Conservation (phyloP, 306 rosid species). For the Dicorynia guianensis region DNA sequence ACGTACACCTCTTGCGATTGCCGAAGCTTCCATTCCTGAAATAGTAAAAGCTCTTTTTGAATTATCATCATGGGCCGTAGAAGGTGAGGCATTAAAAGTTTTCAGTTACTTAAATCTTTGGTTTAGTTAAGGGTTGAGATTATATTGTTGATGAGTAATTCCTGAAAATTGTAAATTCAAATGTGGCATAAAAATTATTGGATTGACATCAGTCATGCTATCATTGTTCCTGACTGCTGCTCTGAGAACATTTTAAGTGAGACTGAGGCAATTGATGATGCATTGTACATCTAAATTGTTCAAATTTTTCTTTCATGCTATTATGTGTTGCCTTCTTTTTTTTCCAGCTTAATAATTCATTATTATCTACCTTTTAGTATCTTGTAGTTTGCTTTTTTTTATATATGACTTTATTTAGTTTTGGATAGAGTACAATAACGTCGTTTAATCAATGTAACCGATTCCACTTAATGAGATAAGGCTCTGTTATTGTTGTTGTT, state of each 20-base stretch:
- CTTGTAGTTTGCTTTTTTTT: constrained; percentile 7
- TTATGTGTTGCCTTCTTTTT: not conserved
- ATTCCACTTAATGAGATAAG: too few species aligned
- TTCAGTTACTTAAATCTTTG: not conserved
- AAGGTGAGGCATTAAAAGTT: constrained; percentile 62
- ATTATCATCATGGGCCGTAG: constrained; percentile 83
- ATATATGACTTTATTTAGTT: not conserved
- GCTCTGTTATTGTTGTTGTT: not conserved
- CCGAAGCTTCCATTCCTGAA: constrained; percentile 91
- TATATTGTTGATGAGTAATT: constrained; percentile 26
- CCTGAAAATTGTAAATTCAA: constrained; percentile 35
- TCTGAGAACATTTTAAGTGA: constrained; percentile 10
- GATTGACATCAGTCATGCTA: constrained; percentile 28
- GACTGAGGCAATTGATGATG: constrained; percentile 20
- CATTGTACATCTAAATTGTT: constrained; percentile 28
- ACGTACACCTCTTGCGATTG: constrained; percentile 90
- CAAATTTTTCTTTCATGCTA: constrained; percentile 21
- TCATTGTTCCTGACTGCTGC: constrained; percentile 24
- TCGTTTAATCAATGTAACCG: too few species aligned
- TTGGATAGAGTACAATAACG: too few species aligned
- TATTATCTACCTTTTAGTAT: not conserved
- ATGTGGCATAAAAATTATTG: constrained; percentile 14
- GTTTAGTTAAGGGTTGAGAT: constrained; percentile 7
- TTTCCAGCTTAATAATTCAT: constrained; percentile 18
- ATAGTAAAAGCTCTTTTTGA: constrained; percentile 87